These are phyloP conservation scores for Penicillium nucicola DNA, from an alignment of 495 filamentous ascomycete species.

Conservation along the genomic window DNA sequence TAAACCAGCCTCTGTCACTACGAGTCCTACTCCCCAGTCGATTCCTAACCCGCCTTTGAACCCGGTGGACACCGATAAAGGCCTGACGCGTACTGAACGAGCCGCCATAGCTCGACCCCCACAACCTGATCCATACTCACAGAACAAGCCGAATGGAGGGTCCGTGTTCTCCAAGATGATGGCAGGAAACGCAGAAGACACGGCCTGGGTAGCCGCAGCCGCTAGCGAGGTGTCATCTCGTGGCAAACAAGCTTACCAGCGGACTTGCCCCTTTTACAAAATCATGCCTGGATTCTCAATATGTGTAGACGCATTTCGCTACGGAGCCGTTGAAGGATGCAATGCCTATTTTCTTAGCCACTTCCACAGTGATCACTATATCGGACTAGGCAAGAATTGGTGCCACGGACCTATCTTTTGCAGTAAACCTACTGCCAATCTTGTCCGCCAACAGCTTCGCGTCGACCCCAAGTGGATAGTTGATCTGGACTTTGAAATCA, in stretches of 20 bases:
- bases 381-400: constrained; percentile 86
- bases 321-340: constrained; percentile 87
- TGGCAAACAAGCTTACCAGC: constrained; percentile 84
- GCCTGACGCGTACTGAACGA: constrained; percentile 55
- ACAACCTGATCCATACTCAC: constrained; percentile 68
- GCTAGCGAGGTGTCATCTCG: constrained; percentile 72
- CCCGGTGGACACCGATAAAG: constrained; percentile 13
- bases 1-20: constrained; percentile 42
- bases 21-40: constrained; percentile 36
- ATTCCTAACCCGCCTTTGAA: constrained; percentile 2
- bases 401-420: constrained; percentile 94
- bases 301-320: constrained; percentile 94
- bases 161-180: constrained; percentile 92
- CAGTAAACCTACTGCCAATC: constrained; percentile 84
- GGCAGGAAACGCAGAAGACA: constrained; percentile 84
- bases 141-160: constrained; percentile 34
- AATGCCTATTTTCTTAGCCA: constrained; percentile 97
- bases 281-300: constrained; percentile 90
- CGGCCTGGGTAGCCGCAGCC: constrained; percentile 84
- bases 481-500: constrained; percentile 81
- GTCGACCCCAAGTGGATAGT: constrained; percentile 86
- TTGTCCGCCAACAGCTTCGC: constrained; percentile 79
- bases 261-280: constrained; percentile 98
- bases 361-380: constrained; percentile 97
- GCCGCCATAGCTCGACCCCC: constrained; percentile 70